Conservation (phyloP, 2,329 filamentous ascomycete species). For the Bipolaris oryzae region DNA sequence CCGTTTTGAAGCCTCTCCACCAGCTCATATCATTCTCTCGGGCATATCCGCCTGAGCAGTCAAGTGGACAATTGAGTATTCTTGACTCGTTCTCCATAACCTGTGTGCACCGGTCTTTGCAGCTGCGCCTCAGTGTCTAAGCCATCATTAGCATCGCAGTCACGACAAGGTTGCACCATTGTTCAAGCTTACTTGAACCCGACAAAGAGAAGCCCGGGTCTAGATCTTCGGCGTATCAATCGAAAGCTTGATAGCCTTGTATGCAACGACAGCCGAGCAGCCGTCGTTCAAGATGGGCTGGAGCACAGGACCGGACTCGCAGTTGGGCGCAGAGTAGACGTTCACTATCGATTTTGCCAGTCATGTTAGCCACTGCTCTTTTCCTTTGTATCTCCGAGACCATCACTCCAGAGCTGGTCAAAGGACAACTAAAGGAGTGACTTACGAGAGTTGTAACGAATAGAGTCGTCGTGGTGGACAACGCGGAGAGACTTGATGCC, state of each 20-base stretch:
- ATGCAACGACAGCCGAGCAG: slow-evolving; percentile 10
- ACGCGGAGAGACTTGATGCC: not conserved
- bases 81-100: no score
- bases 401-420: not conserved
- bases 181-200: no score
- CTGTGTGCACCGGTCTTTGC: no score
- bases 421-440: not conserved
- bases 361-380: not conserved
- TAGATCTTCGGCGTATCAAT: not conserved
- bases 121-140: no score
- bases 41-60: no score
- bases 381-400: not conserved
- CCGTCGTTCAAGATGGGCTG: slow-evolving; percentile 3
- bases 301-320: not conserved
- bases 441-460: not conserved
- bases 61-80: no score
- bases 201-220: not conserved
- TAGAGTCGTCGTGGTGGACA: no score
- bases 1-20: no score
- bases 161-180: no score
- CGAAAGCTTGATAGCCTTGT: slow-evolving; percentile 13
- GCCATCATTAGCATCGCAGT: no score
- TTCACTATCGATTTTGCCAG: not conserved
- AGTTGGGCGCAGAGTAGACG: not conserved
- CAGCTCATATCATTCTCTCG: no score